Evolutionary conservation across 1,139 yeast species (phyloP).

Genomic region (Nematodospora anomalae): DNA sequence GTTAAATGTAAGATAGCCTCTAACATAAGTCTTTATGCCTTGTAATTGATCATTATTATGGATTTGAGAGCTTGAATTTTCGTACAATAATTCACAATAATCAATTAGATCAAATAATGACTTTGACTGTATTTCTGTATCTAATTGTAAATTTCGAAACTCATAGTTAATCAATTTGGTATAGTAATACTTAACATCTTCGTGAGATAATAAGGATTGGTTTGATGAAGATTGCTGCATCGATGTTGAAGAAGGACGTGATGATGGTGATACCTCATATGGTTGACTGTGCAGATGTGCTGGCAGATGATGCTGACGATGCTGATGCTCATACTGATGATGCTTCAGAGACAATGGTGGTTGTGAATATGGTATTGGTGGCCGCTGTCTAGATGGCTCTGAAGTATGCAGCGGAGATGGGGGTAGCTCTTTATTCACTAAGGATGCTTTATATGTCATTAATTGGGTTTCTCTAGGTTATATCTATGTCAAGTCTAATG

Average conservation of each 20-base stretch:
- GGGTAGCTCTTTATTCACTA: background rate
- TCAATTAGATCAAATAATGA: slow-evolving; percentile 47
- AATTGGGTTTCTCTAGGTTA: background rate
- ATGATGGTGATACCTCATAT: background rate
- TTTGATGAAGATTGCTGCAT: slow-evolving; percentile 5
- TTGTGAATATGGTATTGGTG: background rate
- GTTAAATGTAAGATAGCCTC: slow-evolving; percentile 44
- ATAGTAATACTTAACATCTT: slow-evolving; percentile 21
- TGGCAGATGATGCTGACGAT: background rate
- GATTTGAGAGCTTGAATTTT: slow-evolving; percentile 21
- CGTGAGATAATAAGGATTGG: slow-evolving; percentile 8
- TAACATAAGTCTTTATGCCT: slow-evolving; percentile 30
- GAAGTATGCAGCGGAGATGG: slow-evolving; percentile 1
- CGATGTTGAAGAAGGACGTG: slow-evolving; percentile 3
- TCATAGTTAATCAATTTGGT: slow-evolving; percentile 34
- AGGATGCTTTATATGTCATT: background rate
- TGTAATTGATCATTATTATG: slow-evolving; percentile 21
- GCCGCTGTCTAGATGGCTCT: background rate
- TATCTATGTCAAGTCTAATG: background rate
- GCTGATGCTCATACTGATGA: background rate
- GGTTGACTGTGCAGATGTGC: background rate
- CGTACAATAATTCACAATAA: slow-evolving; percentile 43
- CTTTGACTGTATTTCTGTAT: slow-evolving; percentile 28
- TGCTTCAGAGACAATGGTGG: background rate
- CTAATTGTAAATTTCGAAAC: slow-evolving; percentile 40